A percentile compares a stretch with the other conserved stretches of the same genome.
Conservation (phyloP, 805 yeast species). For the Starmerella floricola region DNA sequence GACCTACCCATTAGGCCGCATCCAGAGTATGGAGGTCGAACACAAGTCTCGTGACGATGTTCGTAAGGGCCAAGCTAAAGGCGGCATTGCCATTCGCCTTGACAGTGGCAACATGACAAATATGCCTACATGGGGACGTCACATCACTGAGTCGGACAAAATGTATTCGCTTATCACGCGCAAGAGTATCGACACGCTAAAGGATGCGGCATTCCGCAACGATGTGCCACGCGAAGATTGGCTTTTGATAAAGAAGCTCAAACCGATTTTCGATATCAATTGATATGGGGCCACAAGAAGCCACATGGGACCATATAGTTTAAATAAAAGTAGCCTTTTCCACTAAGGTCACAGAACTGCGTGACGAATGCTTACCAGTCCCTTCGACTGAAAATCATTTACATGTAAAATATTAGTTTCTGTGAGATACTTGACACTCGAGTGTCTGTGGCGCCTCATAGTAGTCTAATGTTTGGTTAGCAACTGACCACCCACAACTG, state of each 20-base stretch:
- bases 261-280: slow-evolving; percentile 76
- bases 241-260: slow-evolving; percentile 79
- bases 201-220: slow-evolving; percentile 95
- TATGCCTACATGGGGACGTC: slow-evolving; percentile 99
- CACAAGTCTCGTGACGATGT: slow-evolving; percentile 71
- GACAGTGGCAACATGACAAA: slow-evolving; percentile 76
- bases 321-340: too few species aligned
- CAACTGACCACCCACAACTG: too few species aligned
- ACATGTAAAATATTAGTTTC: too few species aligned
- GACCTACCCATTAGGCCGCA: slow-evolving; percentile 67
- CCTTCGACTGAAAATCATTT: too few species aligned
- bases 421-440: too few species aligned
- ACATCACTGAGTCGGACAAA: slow-evolving; percentile 83
- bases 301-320: too few species aligned
- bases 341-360: too few species aligned
- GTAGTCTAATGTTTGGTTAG: too few species aligned
- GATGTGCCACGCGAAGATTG: slow-evolving; percentile 92
- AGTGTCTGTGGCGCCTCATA: too few species aligned
- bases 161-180: slow-evolving; percentile 84
- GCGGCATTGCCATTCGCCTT: slow-evolving; percentile 97
- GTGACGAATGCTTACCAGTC: too few species aligned
- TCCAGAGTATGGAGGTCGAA: slow-evolving; percentile 87
- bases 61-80: slow-evolving; percentile 88
- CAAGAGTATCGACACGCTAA: slow-evolving; percentile 89
- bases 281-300: too few species aligned